Base-by-base conservation (phyloP, 2,329 filamentous ascomycete genomes). In the Pyrenophora tritici-repentis region DNA sequence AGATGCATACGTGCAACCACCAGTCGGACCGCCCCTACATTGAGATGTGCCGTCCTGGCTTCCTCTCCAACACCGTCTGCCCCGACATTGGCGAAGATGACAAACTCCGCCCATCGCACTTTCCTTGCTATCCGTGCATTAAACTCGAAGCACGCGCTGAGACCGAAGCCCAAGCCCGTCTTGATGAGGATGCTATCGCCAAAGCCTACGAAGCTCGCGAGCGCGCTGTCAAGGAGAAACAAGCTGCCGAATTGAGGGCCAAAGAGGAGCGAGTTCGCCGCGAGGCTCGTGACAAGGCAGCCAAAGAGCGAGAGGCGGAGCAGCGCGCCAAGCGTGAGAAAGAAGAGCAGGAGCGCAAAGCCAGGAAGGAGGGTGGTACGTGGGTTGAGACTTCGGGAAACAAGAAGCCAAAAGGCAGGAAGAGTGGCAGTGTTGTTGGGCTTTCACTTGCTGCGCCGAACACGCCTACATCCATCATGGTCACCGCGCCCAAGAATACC, bases 61-160 rank as follows among this genome's bases (percentile, higher is more conserved):
- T 56, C 42, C 42, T 65, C 42, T 54, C 47, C 51, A 62, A 66
- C 43, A 58, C 50, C 3, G 58, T 66, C 2, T 62, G 62, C 49
- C 38, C 32, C 7, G 52, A 58, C 49, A 63, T 63, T 9, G 36
- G 33, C 37, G 46, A 53, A 9, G 53, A 60, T 36, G 42, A 47
- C 1, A 22, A 24, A 2, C 53, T 49, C 1, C 61, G 62, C 7
- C 39, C 29, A 4, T 61, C 56, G 8, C 53, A 66, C 55, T 67
- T 67, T 42, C 62, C 61, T 1, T 67, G 64, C 47, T 67, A 53
- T 36, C 12, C 31, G 1, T 67, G 64, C 54, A 65, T 67, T 50
- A 59, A 57, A 35, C 16, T 26, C 4, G 46, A 56, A n/a, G 56
- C 50, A 3, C 56, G 54, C 12, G 14, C 14, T 12, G 61, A 63